phyloP scores from a whole-genome alignment of 768 basidiomycete genomes.

The Inosperma sp. region DNA sequence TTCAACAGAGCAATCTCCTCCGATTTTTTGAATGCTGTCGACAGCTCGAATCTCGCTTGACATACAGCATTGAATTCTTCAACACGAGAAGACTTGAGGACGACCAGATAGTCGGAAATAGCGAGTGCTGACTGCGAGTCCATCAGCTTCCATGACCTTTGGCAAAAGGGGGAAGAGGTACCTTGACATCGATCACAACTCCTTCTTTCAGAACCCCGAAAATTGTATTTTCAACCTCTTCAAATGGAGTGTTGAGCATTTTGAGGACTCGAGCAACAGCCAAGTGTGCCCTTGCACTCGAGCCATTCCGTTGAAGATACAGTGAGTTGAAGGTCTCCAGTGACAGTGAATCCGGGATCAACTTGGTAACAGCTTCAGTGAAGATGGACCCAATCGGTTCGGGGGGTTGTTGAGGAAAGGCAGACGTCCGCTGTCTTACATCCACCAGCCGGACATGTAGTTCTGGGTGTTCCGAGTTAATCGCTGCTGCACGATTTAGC shows the following conservation, averaged over 20 bases:
- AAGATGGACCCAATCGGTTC: slow-evolving; percentile 49
- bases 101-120: slow-evolving; percentile 12
- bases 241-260: slow-evolving; percentile 41
- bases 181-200: slow-evolving; percentile 44
- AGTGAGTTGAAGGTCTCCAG: slow-evolving; percentile 69
- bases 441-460: slow-evolving; percentile 70
- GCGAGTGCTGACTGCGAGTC: background rate
- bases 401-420: slow-evolving; percentile 39
- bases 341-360: slow-evolving; percentile 56
- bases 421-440: slow-evolving; percentile 52
- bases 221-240: slow-evolving; percentile 57
- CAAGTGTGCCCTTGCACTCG: slow-evolving; percentile 50
- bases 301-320: slow-evolving; percentile 62
- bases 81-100: slow-evolving; percentile 44
- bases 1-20: slow-evolving; percentile 46
- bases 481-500: slow-evolving; percentile 48
- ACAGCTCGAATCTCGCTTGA: slow-evolving; percentile 49
- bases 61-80: slow-evolving; percentile 61
- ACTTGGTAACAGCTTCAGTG: slow-evolving; percentile 38
- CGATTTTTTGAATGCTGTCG: slow-evolving; percentile 60
- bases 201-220: slow-evolving; percentile 46
- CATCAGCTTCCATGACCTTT: background rate
- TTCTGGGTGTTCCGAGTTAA: slow-evolving; percentile 57
- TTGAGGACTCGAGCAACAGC: slow-evolving; percentile 57
- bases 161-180: slow-evolving; percentile 23